A percentile compares a stretch with the other conserved stretches of the same genome.
Evolutionary conservation across 148 eudicot species (phyloP).

Genomic region (Silene uniflora): DNA sequence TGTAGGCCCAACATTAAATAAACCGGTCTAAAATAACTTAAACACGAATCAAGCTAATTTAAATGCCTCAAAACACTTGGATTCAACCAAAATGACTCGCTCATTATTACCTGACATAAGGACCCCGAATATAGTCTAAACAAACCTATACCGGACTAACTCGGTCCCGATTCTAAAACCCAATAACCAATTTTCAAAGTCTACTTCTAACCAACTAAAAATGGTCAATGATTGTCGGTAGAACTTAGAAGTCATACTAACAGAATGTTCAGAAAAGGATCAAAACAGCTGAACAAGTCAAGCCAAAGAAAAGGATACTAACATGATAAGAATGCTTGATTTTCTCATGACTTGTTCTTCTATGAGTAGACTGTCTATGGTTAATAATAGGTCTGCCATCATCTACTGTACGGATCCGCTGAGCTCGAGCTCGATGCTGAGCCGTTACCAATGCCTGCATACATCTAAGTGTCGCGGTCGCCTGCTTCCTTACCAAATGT

Average conservation of each 20-base stretch:
- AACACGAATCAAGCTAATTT: too few species aligned
- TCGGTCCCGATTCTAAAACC: neutral
- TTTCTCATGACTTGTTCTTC: conserved; percentile 44
- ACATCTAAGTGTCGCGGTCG: conserved; percentile 76
- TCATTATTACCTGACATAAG: too few species aligned
- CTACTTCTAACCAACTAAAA: neutral
- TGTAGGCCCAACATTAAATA: too few species aligned
- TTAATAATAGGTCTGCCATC: conserved; percentile 30
- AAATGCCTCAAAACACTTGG: too few species aligned
- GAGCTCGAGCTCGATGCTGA: conserved; percentile 84
- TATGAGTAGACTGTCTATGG: conserved; percentile 40
- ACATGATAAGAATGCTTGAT: conserved; percentile 50
- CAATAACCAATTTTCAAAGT: neutral
- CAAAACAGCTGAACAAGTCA: neutral
- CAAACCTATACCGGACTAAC: neutral
- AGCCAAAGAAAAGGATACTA: conserved; percentile 12
- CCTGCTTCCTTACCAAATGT: conserved; percentile 83
- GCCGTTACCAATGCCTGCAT: conserved; percentile 83
- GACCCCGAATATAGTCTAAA: neutral
- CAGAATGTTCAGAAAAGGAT: neutral
- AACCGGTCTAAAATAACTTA: too few species aligned
- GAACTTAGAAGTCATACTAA: too few species aligned
- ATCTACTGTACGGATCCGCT: conserved; percentile 45
- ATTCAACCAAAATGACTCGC: too few species aligned
- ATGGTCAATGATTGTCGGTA: neutral